Base-by-base conservation (phyloP, 1,284 basidiomycete species). In the Cystobasidiaceae sp. region DNA sequence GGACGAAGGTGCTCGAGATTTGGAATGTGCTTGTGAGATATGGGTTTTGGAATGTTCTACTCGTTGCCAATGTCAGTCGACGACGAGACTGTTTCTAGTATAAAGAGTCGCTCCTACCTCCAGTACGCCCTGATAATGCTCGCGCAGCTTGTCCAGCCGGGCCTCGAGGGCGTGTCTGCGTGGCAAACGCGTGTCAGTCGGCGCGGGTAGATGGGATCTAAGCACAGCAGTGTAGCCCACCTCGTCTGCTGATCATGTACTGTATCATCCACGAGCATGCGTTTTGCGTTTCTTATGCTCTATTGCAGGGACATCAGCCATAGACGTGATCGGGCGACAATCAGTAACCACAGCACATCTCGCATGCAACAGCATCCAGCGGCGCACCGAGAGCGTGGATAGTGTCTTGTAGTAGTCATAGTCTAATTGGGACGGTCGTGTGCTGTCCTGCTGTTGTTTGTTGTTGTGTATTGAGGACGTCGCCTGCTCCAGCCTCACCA, bases 321-420 rank as follows among this genome's bases (percentile, higher is more conserved):
- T 9, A 28, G 27, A 4, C 5, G 2, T 21, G n/a, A 11, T 6
- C 45, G 43, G 17, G 19, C 43, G 48, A 27, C 56, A 19, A 49
- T 2, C 15, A 11, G 44, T 59, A 41, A 59, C 25, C 23, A 25
- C 43, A 32, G 15, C 19, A 5, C n/a, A n/a, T n/a, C n/a, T n/a
- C n/a, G n/a, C n/a, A n/a, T n/a, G n/a, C 28, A 4, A 6, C 5
- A 37, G 28, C 4, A 15, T 15, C 17, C 17, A 32, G 4, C 4
- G 30, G 37, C 61, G 19, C 21, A 64, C 61, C 43, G 61, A 56
- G 0, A 64, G 30, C 7, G 48, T 50, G 15, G 61, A 51, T n/a
- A 64, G 43, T 25, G 51, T 56, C 30, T 49, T 32, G 33, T 64
- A 64, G 41, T 64, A 64, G n/a, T 55, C 61, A 33, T 46, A 15